Evolutionary conservation across 768 basidiomycete genomes (phyloP).

Genomic region (Stropharia rugosoannulata): DNA sequence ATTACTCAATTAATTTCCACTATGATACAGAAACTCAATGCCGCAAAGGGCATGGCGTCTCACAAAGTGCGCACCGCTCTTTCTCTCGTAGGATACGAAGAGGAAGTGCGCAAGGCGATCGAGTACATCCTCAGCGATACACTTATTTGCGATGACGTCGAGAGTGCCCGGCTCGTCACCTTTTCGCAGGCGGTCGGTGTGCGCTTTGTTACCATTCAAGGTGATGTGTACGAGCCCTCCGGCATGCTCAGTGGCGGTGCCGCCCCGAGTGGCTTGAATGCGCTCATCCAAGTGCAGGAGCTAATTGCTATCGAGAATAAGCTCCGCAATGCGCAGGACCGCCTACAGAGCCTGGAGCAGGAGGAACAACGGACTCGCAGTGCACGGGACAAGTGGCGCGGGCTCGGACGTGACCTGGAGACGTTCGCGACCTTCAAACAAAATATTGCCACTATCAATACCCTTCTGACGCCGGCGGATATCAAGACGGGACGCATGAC

Average conservation of each 20-base stretch:
- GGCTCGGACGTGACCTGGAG: slow-evolving; percentile 67
- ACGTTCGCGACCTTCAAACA: slow-evolving; percentile 13
- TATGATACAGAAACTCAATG: slow-evolving; percentile 64
- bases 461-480: no score
- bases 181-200: slow-evolving; percentile 69
- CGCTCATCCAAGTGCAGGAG: slow-evolving; percentile 83
- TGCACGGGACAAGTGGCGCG: slow-evolving; percentile 61
- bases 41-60: slow-evolving; percentile 68
- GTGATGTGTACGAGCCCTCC: slow-evolving; percentile 95
- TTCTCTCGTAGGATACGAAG: slow-evolving; percentile 81
- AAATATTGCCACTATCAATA: no score
- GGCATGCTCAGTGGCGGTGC: slow-evolving; percentile 95
- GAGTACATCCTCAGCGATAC: slow-evolving; percentile 92
- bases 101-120: slow-evolving; percentile 87
- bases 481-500: no score
- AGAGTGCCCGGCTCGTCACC: slow-evolving; percentile 84
- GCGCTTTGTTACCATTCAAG: slow-evolving; percentile 89
- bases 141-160: slow-evolving; percentile 86
- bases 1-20: background rate
- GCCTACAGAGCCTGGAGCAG: slow-evolving; percentile 50
- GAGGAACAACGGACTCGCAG: slow-evolving; percentile 53
- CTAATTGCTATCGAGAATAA: slow-evolving; percentile 65
- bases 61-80: slow-evolving; percentile 85
- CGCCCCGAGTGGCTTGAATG: slow-evolving; percentile 71
- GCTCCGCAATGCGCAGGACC: slow-evolving; percentile 46